Base-by-base conservation (phyloP, 768 basidiomycete species). In the Suillus tomentosus region DNA sequence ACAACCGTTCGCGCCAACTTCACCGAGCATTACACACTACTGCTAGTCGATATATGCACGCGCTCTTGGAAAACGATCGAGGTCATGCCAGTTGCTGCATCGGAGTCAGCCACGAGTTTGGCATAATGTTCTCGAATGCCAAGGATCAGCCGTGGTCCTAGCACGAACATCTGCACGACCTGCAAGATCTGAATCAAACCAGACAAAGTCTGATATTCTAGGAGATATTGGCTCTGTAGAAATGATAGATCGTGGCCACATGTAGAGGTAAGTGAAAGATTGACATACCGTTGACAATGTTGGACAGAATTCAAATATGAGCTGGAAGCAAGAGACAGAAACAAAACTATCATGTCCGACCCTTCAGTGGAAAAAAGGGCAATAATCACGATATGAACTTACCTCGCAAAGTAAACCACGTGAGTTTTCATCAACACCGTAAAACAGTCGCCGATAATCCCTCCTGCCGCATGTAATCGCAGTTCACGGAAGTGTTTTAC, bases 291-390 rank as follows among this genome's bases (percentile, higher is more conserved):
- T 2, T n/a, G 19, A 45, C 3, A 11, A 0, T n/a, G 19, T n/a
- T n/a, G 9, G 43, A 27, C 2, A 27, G 2, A 3, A 27, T 2
- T 27, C 27, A 27, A 96, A 79, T 3, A 88, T 72, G 43, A 45
- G 4, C 0, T 1, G 0, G n/a, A n/a, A 11, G n/a, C 45, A n/a
- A 5, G 45, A n/a, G 11, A 11, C 45, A n/a, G n/a, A 8, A 10
- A 45, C n/a, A 5, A 45, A 45, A 3, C 45, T 45, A 11, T 0
- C 10, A 45, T 9, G 10, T 11, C 3, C 45, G n/a, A 45, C 2
- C 45, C n/a, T 45, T 45, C 10, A 10, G 43, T 5, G 0, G 10
- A 45, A 45, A 19, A 1, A 11, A n/a, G n/a, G 4, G 19, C n/a
- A 5, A 11, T 11, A n/a, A 2, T 45, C 45, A 11, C 19, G 1